A percentile compares a stretch with the other conserved stretches of the same genome.
These are phyloP conservation scores for Oxyria digyna DNA, from an alignment of 148 eudicot species.

Conservation along the genomic window DNA sequence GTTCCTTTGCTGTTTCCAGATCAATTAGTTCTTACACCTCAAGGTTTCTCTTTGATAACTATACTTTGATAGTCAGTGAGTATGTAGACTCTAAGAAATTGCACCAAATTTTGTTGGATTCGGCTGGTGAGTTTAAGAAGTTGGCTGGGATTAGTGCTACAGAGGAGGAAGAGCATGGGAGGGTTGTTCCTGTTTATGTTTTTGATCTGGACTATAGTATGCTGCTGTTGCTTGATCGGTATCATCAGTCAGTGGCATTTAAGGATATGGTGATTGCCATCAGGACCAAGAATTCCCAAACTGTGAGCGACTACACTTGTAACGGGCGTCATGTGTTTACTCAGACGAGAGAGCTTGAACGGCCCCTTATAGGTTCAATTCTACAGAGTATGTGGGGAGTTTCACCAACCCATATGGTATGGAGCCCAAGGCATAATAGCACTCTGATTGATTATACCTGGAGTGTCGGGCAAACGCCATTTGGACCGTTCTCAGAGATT, in stretches of 20 bases:
- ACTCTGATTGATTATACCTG: slow-evolving; percentile 88
- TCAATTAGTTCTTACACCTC: slow-evolving; percentile 70
- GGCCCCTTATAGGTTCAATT: slow-evolving; percentile 85
- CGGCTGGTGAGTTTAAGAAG: slow-evolving; percentile 65
- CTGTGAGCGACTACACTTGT: slow-evolving; percentile 92
- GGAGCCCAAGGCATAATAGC: slow-evolving; percentile 79
- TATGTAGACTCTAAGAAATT: slow-evolving; percentile 77
- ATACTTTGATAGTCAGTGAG: slow-evolving; percentile 88
- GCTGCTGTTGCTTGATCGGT: slow-evolving; percentile 77
- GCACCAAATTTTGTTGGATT: slow-evolving; percentile 55
- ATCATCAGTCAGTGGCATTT: slow-evolving; percentile 88
- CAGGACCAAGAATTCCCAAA: slow-evolving; percentile 78
- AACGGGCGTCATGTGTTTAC: slow-evolving; percentile 90
- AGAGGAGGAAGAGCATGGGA: slow-evolving; percentile 66
- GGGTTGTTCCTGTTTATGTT: slow-evolving; percentile 76
- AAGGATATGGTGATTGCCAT: slow-evolving; percentile 95
- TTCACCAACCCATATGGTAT: slow-evolving; percentile 79
- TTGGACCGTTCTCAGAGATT: slow-evolving; percentile 93
- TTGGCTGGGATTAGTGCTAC: slow-evolving; percentile 34
- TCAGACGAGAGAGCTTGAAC: slow-evolving; percentile 81
- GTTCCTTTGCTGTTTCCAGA: slow-evolving; percentile 69
- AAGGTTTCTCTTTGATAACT: slow-evolving; percentile 87
- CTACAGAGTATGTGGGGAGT: slow-evolving; percentile 99
- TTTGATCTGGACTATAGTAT: slow-evolving; percentile 66
- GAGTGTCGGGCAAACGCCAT: slow-evolving; percentile 94